phyloP scores from a whole-genome alignment of 345 rosid species.

The Bruguiera gymnorhiza region DNA sequence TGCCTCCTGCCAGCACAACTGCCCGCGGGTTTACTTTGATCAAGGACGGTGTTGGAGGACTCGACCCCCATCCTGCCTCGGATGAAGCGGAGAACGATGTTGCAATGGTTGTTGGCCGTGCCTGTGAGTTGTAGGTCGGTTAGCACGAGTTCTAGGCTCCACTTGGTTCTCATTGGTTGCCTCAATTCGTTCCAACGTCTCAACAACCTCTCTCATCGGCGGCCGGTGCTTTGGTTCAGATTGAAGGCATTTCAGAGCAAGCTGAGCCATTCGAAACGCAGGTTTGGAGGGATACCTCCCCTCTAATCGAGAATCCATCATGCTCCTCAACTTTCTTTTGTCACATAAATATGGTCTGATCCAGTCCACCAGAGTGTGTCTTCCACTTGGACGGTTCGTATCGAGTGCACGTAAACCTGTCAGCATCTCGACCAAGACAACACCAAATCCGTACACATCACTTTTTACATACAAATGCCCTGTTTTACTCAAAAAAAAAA shows the following conservation, averaged over 20 bases:
- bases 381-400: constrained; percentile 64
- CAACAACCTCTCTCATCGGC: constrained; percentile 80
- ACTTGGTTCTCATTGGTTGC: constrained; percentile 45
- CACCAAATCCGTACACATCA: constrained; percentile 91
- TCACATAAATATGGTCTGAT: constrained; percentile 69
- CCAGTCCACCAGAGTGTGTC: constrained; percentile 74
- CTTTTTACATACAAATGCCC: constrained; percentile 97
- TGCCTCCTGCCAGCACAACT: not conserved
- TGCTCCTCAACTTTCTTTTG: constrained; percentile 59
- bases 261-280: constrained; percentile 60
- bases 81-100: constrained; percentile 50
- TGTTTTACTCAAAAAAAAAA: constrained; percentile 26
- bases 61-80: constrained; percentile 23
- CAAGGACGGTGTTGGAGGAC: constrained; percentile 23
- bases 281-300: constrained; percentile 80
- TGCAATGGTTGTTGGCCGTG: constrained; percentile 40
- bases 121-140: constrained; percentile 22
- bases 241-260: constrained; percentile 67
- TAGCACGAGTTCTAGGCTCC: constrained; percentile 47
- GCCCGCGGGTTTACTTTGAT: constrained; percentile 1
- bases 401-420: constrained; percentile 85
- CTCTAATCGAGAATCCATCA: constrained; percentile 70
- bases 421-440: constrained; percentile 80
- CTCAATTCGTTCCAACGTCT: constrained; percentile 52
- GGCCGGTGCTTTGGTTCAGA: constrained; percentile 74